phyloP scores from a whole-genome alignment of 2,329 filamentous ascomycete species.

The Pseudocercospora pini-densiflorae region DNA sequence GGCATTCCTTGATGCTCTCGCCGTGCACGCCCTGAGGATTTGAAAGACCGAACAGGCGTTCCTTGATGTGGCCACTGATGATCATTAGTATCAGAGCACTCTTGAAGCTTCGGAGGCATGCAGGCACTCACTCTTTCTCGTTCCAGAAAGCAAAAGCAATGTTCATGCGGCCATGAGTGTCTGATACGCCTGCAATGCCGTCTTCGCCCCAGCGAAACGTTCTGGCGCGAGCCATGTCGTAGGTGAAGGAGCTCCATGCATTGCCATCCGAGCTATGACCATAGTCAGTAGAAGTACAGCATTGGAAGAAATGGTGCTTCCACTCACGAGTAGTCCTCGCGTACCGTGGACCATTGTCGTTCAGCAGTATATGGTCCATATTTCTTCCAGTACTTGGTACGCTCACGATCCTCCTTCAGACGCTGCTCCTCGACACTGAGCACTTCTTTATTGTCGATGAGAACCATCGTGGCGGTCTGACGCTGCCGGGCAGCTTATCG shows the following conservation, averaged over 20 bases:
- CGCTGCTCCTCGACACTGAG: constrained; percentile 89
- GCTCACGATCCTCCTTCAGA: constrained; percentile 81
- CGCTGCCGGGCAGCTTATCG: neutral
- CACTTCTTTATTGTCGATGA: constrained; percentile 86
- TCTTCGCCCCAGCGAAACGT: constrained; percentile 96
- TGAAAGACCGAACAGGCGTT: constrained; percentile 90
- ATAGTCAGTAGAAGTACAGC: constrained; percentile 15
- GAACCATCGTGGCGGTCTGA: constrained; percentile 68
- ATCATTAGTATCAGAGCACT: constrained; percentile 44
- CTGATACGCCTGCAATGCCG: constrained; percentile 93
- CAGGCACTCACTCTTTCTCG: constrained; percentile 76
- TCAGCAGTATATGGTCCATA: constrained; percentile 95
- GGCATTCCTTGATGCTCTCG: constrained; percentile 94
- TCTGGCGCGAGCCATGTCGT: constrained; percentile 87
- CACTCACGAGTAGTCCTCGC: constrained; percentile 75
- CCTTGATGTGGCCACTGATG: constrained; percentile 84
- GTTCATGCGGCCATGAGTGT: constrained; percentile 89
- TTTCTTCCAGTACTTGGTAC: constrained; percentile 94
- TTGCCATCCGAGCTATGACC: constrained; percentile 74
- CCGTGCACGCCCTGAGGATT: constrained; percentile 98
- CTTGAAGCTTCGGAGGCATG: neutral
- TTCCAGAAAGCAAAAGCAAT: constrained; percentile 98
- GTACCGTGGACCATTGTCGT: constrained; percentile 87
- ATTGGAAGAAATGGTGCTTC: neutral
- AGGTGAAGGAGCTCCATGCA: constrained; percentile 95